These are phyloP conservation scores for Sabuloglossum arenarium DNA, from an alignment of 495 filamentous ascomycete genomes.

Conservation along the genomic window DNA sequence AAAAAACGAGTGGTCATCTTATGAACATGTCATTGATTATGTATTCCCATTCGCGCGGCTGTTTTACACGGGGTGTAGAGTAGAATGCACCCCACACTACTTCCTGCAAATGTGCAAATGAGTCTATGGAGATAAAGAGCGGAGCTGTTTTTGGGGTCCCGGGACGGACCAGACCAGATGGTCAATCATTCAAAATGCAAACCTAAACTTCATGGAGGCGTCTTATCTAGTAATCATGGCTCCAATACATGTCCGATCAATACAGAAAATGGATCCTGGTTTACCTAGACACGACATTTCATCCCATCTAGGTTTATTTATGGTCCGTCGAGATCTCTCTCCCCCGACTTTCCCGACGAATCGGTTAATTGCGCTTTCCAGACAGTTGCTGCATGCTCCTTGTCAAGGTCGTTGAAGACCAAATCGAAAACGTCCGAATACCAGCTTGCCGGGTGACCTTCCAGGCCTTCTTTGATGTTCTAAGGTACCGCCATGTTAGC, in stretches of 20 bases:
- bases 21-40: background rate
- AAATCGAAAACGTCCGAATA: constrained; percentile 86
- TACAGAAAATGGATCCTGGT: background rate
- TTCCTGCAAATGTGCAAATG: background rate
- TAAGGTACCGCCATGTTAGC: constrained; percentile 17
- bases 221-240: background rate
- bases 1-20: background rate
- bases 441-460: constrained; percentile 78
- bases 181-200: background rate
- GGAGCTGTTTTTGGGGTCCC: background rate
- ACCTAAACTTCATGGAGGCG: background rate
- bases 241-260: background rate
- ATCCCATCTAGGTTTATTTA: background rate
- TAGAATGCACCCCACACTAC: background rate
- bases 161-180: background rate
- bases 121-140: background rate
- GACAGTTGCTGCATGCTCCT: constrained; percentile 41
- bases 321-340: background rate
- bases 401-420: constrained; percentile 69
- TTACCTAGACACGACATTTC: background rate
- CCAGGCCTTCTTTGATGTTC: constrained; percentile 94
- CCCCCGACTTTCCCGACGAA: constrained; percentile 25
- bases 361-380: constrained; percentile 56
- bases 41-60: constrained; percentile 1
- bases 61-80: background rate